Evolutionary conservation across 1,284 basidiomycete species (phyloP).

Genomic region (Trichosporon coremiiforme): DNA sequence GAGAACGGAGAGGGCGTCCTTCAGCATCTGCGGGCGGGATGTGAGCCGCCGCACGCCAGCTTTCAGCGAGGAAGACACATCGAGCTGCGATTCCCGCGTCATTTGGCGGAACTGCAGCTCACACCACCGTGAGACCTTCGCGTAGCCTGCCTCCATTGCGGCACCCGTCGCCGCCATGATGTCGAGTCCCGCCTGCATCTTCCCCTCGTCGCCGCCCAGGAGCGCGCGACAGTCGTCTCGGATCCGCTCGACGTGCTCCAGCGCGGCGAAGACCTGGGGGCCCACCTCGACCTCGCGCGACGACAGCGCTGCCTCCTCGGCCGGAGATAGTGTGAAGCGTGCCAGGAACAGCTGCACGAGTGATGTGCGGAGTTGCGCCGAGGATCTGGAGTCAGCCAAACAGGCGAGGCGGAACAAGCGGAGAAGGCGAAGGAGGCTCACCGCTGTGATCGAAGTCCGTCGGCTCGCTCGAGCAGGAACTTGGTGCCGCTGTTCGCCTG

Average conservation of each 20-base stretch:
- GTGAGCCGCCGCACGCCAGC: conserved; percentile 75
- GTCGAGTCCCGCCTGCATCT: conserved; percentile 82
- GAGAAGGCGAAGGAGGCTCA: conserved; percentile 50
- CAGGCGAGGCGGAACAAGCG: neutral
- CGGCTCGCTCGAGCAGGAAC: conserved; percentile 81
- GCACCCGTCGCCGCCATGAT: conserved; percentile 81
- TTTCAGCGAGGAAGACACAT: conserved; percentile 71
- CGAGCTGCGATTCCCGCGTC: conserved; percentile 73
- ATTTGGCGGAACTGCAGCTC: conserved; percentile 82
- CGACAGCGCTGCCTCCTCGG: conserved; percentile 72
- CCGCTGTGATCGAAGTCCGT: conserved; percentile 78
- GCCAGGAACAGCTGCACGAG: conserved; percentile 80
- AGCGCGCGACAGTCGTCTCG: conserved; percentile 80
- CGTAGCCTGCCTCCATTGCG: conserved; percentile 83
- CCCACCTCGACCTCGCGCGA: conserved; percentile 77
- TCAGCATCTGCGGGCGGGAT: conserved; percentile 73
- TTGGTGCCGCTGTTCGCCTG: conserved; percentile 77
- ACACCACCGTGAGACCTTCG: conserved; percentile 84
- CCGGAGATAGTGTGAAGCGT: conserved; percentile 77
- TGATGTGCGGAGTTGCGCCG: conserved; percentile 62
- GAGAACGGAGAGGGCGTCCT: conserved; percentile 76
- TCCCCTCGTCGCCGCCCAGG: conserved; percentile 77
- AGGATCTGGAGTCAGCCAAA: conserved; percentile 58
- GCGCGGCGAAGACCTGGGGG: conserved; percentile 72
- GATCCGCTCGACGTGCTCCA: conserved; percentile 83